Evolutionary conservation across 768 basidiomycete genomes (phyloP).

Genomic region (Hemileccinum rubropunctum): DNA sequence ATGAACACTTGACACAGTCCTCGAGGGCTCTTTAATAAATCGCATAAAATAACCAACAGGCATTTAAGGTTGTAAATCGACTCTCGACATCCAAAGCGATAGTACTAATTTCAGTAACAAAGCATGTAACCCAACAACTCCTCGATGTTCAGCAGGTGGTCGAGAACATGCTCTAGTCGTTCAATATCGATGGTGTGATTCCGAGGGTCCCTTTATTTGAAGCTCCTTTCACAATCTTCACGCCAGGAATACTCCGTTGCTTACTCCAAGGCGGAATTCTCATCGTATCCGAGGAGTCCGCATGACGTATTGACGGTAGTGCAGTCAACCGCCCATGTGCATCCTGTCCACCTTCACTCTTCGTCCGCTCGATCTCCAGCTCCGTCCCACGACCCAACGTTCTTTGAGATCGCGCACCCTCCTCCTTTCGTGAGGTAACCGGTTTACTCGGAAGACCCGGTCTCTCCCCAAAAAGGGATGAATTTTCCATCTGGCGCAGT

Average conservation of each 20-base stretch:
- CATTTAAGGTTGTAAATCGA: not conserved
- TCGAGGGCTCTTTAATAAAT: not conserved
- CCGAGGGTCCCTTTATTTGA: slow-evolving; percentile 13
- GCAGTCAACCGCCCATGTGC: not conserved
- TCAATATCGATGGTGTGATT: slow-evolving; percentile 10
- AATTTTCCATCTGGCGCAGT: slow-evolving; percentile 68
- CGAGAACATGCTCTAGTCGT: slow-evolving; percentile 1
- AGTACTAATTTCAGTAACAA: slow-evolving; percentile 4
- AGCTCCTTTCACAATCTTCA: slow-evolving; percentile 29
- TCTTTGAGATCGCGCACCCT: slow-evolving; percentile 1
- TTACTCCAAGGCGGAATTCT: slow-evolving; percentile 16
- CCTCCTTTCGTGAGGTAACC: not conserved
- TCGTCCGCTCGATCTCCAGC: not conserved
- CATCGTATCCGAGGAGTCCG: slow-evolving; percentile 14
- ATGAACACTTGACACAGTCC: not conserved
- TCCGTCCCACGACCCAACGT: not conserved
- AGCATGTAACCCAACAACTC: not conserved
- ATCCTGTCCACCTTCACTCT: not conserved
- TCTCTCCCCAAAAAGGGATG: slow-evolving; percentile 18
- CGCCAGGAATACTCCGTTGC: slow-evolving; percentile 31
- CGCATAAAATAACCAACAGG: not conserved
- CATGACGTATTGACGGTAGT: slow-evolving; percentile 1
- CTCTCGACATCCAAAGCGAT: not conserved
- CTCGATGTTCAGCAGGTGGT: slow-evolving; percentile 2
- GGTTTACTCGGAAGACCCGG: slow-evolving; percentile 26